These are phyloP conservation scores for Globisporangium emineosum DNA, from an alignment of 352 stramenopile species.

Conservation along the genomic window DNA sequence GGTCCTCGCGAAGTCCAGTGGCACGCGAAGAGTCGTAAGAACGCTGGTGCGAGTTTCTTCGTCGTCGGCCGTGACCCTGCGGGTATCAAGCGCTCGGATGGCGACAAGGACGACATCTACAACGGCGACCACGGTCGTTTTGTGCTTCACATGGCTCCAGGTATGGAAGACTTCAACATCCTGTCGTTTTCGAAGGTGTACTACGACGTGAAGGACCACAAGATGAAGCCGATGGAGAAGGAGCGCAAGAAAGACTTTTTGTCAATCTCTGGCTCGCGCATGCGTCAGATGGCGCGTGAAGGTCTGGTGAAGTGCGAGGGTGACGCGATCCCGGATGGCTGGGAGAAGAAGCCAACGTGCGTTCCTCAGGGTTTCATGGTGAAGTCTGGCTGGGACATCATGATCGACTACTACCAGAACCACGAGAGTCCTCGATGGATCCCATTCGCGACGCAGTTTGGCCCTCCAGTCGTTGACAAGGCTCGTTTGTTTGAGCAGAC, in stretches of 20 bases:
- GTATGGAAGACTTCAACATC: slow-evolving; percentile 94
- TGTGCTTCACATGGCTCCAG: slow-evolving; percentile 95
- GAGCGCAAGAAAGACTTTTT: slow-evolving; percentile 95
- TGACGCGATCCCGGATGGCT: slow-evolving; percentile 62
- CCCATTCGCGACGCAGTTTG: slow-evolving; percentile 74
- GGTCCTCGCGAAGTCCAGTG: slow-evolving; percentile 98
- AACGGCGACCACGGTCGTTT: slow-evolving; percentile 96
- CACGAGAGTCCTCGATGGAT: slow-evolving; percentile 85
- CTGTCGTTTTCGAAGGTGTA: slow-evolving; percentile 96
- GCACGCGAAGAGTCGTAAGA: slow-evolving; percentile 96
- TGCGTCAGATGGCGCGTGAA: slow-evolving; percentile 95
- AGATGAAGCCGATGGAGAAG: slow-evolving; percentile 96
- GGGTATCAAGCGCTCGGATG: slow-evolving; percentile 96
- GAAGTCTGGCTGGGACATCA: slow-evolving; percentile 96
- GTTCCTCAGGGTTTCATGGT: slow-evolving; percentile 98
- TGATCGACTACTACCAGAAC: slow-evolving; percentile 99
- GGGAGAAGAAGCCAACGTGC: slow-evolving; percentile 86
- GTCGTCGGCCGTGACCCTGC: slow-evolving; percentile 96
- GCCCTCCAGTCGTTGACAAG: slow-evolving; percentile 39
- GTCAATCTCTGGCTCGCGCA: slow-evolving; percentile 97
- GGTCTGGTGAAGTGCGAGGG: slow-evolving; percentile 90
- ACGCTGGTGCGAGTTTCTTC: slow-evolving; percentile 96
- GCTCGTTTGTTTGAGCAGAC: slow-evolving; percentile 48
- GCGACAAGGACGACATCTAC: slow-evolving; percentile 96
- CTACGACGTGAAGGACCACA: slow-evolving; percentile 97